Percentiles rank a stretch among this genome's conserved stretches.
Conservation (phyloP, 1,284 basidiomycete species). For the Psilocybe mexicana region DNA sequence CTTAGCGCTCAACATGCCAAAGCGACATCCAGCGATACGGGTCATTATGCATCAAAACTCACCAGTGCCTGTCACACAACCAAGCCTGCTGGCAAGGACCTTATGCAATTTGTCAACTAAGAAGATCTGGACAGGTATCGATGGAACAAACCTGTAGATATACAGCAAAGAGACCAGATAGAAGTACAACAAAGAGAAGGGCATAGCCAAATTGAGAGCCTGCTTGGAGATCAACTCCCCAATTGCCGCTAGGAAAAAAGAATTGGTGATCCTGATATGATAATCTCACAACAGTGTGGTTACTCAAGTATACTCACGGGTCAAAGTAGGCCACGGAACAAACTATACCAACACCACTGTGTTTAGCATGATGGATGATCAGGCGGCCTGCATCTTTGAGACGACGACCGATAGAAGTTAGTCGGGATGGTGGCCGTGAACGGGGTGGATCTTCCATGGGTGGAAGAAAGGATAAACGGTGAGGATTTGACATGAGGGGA, state of each 20-base stretch:
- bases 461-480: neutral
- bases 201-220: slow-evolving; percentile 82
- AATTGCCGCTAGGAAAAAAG: slow-evolving; percentile 63
- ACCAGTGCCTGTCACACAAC: slow-evolving; percentile 73
- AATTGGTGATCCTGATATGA: neutral
- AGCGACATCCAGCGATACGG: slow-evolving; percentile 1
- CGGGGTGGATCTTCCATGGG: slow-evolving; percentile 7
- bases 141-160: slow-evolving; percentile 61
- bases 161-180: slow-evolving; percentile 84
- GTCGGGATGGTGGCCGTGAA: neutral
- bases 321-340: slow-evolving; percentile 70
- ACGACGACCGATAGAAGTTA: slow-evolving; percentile 18
- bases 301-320: slow-evolving; percentile 42
- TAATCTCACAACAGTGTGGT: neutral
- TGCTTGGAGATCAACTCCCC: slow-evolving; percentile 76
- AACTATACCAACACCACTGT: slow-evolving; percentile 58
- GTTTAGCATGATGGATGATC: slow-evolving; percentile 47
- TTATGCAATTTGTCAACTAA: slow-evolving; percentile 23
- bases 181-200: slow-evolving; percentile 82
- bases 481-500: slow-evolving; percentile 27
- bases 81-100: slow-evolving; percentile 63
- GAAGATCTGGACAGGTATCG: neutral
- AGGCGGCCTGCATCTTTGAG: slow-evolving; percentile 29
- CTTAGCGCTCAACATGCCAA: neutral
- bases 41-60: slow-evolving; percentile 20